A percentile compares a stretch with the other conserved stretches of the same genome.
These are phyloP conservation scores for Aspergillus alliaceus DNA, from an alignment of 2,329 filamentous ascomycete genomes.

Conservation along the genomic window DNA sequence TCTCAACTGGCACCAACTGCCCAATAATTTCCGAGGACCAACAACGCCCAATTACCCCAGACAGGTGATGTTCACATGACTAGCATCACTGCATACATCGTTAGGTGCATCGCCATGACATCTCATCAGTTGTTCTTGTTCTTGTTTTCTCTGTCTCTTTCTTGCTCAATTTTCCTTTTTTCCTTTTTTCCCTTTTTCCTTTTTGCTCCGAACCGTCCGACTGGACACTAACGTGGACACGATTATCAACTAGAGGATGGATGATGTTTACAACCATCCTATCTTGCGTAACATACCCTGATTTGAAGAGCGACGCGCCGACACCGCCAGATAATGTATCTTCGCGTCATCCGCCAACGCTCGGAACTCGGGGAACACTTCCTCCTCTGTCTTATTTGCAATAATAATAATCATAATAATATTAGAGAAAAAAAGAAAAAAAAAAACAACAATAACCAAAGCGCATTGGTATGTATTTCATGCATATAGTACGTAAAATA, in stretches of 20 bases:
- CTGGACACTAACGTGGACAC: constrained; percentile 31
- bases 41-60: neutral
- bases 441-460: neutral
- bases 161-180: too few relatives aligned
- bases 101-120: constrained; percentile 14
- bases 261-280: constrained; percentile 5
- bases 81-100: constrained; percentile 11
- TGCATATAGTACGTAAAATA: neutral
- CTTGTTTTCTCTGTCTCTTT: too few relatives aligned
- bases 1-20: neutral
- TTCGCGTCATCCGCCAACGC: constrained; percentile 6
- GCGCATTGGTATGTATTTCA: neutral
- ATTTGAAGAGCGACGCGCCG: constrained; percentile 6
- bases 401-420: neutral
- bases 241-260: constrained; percentile 17
- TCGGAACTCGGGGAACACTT: constrained; percentile 6
- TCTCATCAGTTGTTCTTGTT: constrained; percentile 7
- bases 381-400: neutral
- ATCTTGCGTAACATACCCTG: constrained; percentile 1
- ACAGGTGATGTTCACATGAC: constrained; percentile 21
- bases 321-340: constrained; percentile 19
- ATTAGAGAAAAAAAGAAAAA: neutral
- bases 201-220: constrained; percentile 34
- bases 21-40: constrained; percentile 4
- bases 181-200: too few relatives aligned